These are phyloP conservation scores for Kwoniella sp. DNA, from an alignment of 768 basidiomycete species.

Conservation along the genomic window DNA sequence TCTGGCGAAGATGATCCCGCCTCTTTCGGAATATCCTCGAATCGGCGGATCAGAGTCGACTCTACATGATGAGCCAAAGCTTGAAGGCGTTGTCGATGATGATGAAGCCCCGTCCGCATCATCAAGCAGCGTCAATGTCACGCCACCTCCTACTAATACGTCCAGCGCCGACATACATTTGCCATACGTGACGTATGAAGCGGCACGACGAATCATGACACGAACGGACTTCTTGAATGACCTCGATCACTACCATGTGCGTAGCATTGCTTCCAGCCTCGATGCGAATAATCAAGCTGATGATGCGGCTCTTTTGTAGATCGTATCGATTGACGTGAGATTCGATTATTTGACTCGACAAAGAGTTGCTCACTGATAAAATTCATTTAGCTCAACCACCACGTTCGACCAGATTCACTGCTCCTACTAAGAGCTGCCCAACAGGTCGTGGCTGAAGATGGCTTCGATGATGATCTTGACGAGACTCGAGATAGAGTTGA, in stretches of 20 bases:
- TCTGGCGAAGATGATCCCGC: conserved; percentile 61
- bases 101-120: conserved; percentile 30
- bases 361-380: no score
- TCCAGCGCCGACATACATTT: conserved; percentile 26
- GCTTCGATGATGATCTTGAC: conserved; percentile 76
- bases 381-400: conserved; percentile 66
- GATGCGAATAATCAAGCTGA: conserved; percentile 56
- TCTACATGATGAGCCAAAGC: neutral
- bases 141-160: conserved; percentile 64
- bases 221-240: conserved; percentile 76
- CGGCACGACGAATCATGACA: conserved; percentile 79
- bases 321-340: conserved; percentile 78
- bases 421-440: conserved; percentile 72
- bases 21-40: conserved; percentile 13
- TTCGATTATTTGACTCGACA: no score
- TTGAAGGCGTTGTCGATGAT: neutral
- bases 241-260: conserved; percentile 57
- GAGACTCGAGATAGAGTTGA: conserved; percentile 74
- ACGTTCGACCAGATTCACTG: conserved; percentile 78
- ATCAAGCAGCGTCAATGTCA: conserved; percentile 60
- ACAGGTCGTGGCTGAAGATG: conserved; percentile 71
- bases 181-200: conserved; percentile 60
- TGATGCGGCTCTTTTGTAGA: conserved; percentile 66
- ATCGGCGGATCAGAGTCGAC: neutral
- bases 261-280: conserved; percentile 29